These are phyloP conservation scores for Wallacemonas collosoma DNA, from an alignment of 208 protist genomes.

Conservation along the genomic window DNA sequence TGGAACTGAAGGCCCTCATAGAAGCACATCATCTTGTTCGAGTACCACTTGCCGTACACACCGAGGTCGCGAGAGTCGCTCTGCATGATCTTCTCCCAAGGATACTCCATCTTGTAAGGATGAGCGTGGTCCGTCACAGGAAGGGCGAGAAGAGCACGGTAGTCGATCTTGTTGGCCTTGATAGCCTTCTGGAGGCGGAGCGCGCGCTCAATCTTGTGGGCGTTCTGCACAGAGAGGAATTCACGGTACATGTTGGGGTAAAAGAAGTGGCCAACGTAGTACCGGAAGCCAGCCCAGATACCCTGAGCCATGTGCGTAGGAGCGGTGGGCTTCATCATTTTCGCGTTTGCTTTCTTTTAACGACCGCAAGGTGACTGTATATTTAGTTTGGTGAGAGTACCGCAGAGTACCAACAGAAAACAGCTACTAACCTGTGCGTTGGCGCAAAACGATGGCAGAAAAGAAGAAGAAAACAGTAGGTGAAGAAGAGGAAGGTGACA, in stretches of 20 bases:
- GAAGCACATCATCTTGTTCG: slow-evolving; percentile 91
- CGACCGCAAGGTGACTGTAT: neutral
- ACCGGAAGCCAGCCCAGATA: slow-evolving; percentile 86
- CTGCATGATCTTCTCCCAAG: slow-evolving; percentile 91
- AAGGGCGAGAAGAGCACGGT: slow-evolving; percentile 85
- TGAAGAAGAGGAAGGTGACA: slow-evolving; percentile 7
- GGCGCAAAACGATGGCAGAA: neutral
- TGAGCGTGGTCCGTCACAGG: slow-evolving; percentile 91
- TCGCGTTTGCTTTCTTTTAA: slow-evolving; percentile 18
- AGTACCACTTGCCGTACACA: slow-evolving; percentile 89
- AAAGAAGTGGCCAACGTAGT: slow-evolving; percentile 90
- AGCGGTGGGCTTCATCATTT: slow-evolving; percentile 80
- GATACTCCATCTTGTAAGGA: slow-evolving; percentile 93
- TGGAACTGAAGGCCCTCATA: slow-evolving; percentile 87
- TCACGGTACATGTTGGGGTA: slow-evolving; percentile 92
- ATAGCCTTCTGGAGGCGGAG: slow-evolving; percentile 89
- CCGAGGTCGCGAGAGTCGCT: slow-evolving; percentile 79
- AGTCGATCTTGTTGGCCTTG: slow-evolving; percentile 94
- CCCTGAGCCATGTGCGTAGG: slow-evolving; percentile 83
- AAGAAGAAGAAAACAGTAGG: slow-evolving; percentile 18
- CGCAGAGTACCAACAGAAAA: slow-evolving; percentile 22
- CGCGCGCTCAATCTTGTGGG: slow-evolving; percentile 87
- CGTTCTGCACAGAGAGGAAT: slow-evolving; percentile 87
- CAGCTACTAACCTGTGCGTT: slow-evolving; percentile 9
- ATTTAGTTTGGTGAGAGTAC: neutral